A percentile compares a stretch with the other conserved stretches of the same genome.
These are phyloP conservation scores for Eimeria sp. DNA, from an alignment of 169 alveolate genomes.

Conservation along the genomic window DNA sequence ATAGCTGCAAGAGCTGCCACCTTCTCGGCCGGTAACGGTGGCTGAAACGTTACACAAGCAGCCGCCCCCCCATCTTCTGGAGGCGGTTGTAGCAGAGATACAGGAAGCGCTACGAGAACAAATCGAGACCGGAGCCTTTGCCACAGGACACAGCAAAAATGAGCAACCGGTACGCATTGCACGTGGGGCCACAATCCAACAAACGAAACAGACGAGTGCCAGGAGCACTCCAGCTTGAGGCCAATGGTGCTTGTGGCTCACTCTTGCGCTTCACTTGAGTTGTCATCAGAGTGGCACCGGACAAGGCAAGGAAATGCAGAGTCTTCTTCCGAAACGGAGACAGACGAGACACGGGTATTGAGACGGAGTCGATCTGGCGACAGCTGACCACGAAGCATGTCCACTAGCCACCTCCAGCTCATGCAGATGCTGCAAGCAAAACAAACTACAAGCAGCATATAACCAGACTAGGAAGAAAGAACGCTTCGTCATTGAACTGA, in stretches of 20 bases:
- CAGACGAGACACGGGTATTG: constrained; percentile 62
- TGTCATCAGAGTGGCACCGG: constrained; percentile 65
- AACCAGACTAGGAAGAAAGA: no score
- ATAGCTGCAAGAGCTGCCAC: constrained; percentile 72
- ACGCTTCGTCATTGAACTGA: background rate
- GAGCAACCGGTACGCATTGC: background rate
- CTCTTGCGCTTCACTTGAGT: constrained; percentile 41
- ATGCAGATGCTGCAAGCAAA: constrained; percentile 49
- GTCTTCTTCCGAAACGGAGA: constrained; percentile 60
- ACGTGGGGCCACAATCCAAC: background rate
- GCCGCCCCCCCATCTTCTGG: constrained; percentile 58
- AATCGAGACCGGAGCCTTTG: constrained; percentile 64
- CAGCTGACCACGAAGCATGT: constrained; percentile 63
- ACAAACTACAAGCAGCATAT: background rate
- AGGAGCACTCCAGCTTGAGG: background rate
- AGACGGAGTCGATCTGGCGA: constrained; percentile 64
- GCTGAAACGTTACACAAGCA: constrained; percentile 72
- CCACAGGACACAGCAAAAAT: background rate
- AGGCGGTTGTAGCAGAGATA: constrained; percentile 55
- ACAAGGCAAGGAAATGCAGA: constrained; percentile 66
- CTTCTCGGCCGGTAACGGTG: constrained; percentile 74
- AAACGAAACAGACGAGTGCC: background rate
- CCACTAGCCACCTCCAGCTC: constrained; percentile 73
- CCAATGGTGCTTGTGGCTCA: background rate
- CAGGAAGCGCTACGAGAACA: constrained; percentile 65